Conservation (phyloP, 2,329 filamentous ascomycete species). For the Diaporthe caulivora region DNA sequence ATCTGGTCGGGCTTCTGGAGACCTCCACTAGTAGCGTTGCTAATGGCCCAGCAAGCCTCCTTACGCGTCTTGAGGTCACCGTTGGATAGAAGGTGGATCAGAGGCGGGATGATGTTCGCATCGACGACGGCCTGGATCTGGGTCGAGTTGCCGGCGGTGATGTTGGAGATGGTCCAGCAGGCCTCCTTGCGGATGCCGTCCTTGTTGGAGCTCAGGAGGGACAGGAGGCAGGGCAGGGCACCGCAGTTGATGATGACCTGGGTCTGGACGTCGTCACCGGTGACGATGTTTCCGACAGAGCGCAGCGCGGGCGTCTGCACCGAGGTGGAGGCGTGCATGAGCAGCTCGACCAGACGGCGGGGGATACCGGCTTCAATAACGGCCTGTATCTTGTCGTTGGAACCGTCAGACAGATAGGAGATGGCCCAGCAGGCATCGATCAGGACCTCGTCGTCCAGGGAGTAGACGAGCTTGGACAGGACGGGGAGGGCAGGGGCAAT, state of each 20-base stretch:
- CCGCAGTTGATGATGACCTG: conserved; percentile 99
- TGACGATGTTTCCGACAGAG: conserved; percentile 98
- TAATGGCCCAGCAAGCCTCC: conserved; percentile 99
- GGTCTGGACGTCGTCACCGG: conserved; percentile 97
- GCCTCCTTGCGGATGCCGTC: conserved; percentile 99
- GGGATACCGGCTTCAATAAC: conserved; percentile 99
- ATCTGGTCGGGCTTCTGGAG: conserved; percentile 99
- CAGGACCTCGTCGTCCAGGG: conserved; percentile 95
- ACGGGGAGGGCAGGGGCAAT: conserved; percentile 96
- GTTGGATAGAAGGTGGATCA: conserved; percentile 96
- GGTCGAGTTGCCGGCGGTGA: conserved; percentile 96
- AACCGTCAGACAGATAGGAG: conserved; percentile 96
- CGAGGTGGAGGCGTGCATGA: conserved; percentile 98
- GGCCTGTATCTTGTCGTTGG: conserved; percentile 99
- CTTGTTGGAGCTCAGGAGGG: conserved; percentile 95
- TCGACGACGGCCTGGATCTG: conserved; percentile 98
- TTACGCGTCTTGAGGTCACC: conserved; percentile 99
- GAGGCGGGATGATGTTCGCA: conserved; percentile 93
- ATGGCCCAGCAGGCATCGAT: conserved; percentile 99
- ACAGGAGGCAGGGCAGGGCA: conserved; percentile 90
- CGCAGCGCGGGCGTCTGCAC: conserved; percentile 97
- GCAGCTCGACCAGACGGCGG: conserved; percentile 92
- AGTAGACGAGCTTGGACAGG: conserved; percentile 97
- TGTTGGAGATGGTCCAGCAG: conserved; percentile 99
- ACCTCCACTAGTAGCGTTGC: conserved; percentile 96